Base-by-base conservation (phyloP, 2,329 filamentous ascomycete genomes). In the Gnomoniopsis smithogilvyi region DNA sequence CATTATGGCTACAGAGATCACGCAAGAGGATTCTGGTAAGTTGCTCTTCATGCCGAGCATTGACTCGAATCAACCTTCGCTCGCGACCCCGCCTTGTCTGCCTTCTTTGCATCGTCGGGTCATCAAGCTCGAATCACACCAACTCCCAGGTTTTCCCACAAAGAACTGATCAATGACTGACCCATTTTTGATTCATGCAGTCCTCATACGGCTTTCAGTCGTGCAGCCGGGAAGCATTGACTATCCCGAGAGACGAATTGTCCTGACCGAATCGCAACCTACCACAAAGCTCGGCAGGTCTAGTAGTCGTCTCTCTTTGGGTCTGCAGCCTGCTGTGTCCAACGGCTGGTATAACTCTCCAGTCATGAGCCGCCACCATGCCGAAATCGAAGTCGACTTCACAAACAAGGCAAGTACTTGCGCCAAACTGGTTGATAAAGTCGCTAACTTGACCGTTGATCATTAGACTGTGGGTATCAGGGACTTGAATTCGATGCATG, bases 261-360 rank as follows among this genome's bases (percentile, higher is more conserved):
- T 71, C 15, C 65, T 79, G 1, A 71, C 69, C 11, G 68, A 67
- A 19, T 65, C 68, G 12, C 69, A 64, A 8, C 64, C 68, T 2
- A 62, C 61, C 3, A 58, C 74, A 21, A 57, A 67, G 14, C 74
- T 82, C 60, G 80, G 80, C 41, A 72, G 79, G 26, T 76, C 76
- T 38, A 80, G 77, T 63, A 78, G 74, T 66, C 67, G 74, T 59
- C 69, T 73, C 64, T 10, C 50, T 24, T 21, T 63, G 52, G 55
- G 50, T 2, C 66, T 73, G 10, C 64, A 64, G 69, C 77, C 65
- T 68, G 72, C 61, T 3, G n/a, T 51, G 7, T 21, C 41, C 41
- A 92, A 91, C 70, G 84, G 79, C 17, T 90, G 80, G 79, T 88
- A 91, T 60, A 83, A 90, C 64, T 88, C 84, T 58, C 84, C 88